These are phyloP conservation scores for Geotrichum aggregatum DNA, from an alignment of 1,139 yeast species.

Conservation along the genomic window DNA sequence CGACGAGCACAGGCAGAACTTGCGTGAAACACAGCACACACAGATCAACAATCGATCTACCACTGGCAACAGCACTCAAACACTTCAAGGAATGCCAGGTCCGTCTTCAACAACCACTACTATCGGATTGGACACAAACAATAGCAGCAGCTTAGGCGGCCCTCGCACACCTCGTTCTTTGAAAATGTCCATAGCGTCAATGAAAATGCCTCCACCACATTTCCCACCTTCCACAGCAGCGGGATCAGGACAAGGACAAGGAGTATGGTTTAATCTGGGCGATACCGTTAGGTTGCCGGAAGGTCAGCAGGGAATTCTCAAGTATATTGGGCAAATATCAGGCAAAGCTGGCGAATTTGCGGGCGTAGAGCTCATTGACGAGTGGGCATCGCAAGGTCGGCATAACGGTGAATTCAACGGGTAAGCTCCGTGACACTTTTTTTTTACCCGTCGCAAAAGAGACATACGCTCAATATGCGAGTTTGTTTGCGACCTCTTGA, in stretches of 20 bases:
- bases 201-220: neutral
- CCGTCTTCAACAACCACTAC: neutral
- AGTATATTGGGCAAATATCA: constrained; percentile 69
- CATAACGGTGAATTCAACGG: constrained; percentile 70
- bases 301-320: constrained; percentile 53
- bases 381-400: constrained; percentile 63
- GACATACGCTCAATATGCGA: too few relatives aligned
- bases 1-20: too few relatives aligned
- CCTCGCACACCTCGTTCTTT: too few relatives aligned
- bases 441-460: neutral
- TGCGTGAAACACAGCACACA: too few relatives aligned
- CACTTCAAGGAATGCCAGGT: too few relatives aligned
- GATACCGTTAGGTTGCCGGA: constrained; percentile 42
- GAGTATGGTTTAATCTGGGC: constrained; percentile 37
- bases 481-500: too few relatives aligned
- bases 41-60: too few relatives aligned
- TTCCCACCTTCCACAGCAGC: neutral
- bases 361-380: constrained; percentile 76
- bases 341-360: constrained; percentile 79
- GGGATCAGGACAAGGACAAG: too few relatives aligned
- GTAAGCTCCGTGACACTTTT: neutral
- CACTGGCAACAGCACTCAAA: too few relatives aligned
- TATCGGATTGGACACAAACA: too few relatives aligned
- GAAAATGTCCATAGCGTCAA: neutral
- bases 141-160: too few relatives aligned